Conservation (phyloP, 257 asterid genomes). For the Solanum dulcamara region DNA sequence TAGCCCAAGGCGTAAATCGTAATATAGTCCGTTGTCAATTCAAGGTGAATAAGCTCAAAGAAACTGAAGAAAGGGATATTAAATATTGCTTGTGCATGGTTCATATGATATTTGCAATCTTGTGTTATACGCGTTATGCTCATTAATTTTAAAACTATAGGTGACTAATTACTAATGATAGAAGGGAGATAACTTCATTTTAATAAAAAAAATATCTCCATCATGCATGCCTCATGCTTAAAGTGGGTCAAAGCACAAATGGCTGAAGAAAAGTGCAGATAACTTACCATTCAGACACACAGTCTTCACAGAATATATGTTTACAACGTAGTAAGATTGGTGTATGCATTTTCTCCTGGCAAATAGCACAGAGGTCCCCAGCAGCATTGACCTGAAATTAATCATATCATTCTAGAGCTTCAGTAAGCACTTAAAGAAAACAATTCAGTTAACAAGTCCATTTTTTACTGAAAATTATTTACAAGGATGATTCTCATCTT, state of each 20-base stretch:
- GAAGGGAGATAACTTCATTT: background rate
- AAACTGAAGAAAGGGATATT: background rate
- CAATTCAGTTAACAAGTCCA: background rate
- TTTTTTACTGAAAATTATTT: background rate
- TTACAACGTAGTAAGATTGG: conserved; percentile 77
- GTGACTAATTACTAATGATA: background rate
- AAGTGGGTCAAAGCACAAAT: background rate
- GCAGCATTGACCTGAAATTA: conserved; percentile 54
- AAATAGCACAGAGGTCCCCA: conserved; percentile 84
- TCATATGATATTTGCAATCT: background rate
- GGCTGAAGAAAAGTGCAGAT: conserved; percentile 2
- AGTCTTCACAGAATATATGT: conserved; percentile 83
- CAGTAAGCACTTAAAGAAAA: background rate
- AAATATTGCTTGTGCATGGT: background rate
- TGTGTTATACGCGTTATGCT: background rate
- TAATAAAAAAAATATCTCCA: background rate
- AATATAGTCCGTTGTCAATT: background rate
- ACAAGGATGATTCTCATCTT: background rate
- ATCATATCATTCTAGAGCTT: background rate
- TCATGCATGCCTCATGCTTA: background rate
- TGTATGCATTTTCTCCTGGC: conserved; percentile 83
- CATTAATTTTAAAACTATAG: background rate
- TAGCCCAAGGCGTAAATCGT: background rate
- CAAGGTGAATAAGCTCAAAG: background rate
- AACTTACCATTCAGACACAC: conserved; percentile 77